These are phyloP conservation scores for Suillus alpinus DNA, from an alignment of 768 basidiomycete genomes.

Conservation along the genomic window DNA sequence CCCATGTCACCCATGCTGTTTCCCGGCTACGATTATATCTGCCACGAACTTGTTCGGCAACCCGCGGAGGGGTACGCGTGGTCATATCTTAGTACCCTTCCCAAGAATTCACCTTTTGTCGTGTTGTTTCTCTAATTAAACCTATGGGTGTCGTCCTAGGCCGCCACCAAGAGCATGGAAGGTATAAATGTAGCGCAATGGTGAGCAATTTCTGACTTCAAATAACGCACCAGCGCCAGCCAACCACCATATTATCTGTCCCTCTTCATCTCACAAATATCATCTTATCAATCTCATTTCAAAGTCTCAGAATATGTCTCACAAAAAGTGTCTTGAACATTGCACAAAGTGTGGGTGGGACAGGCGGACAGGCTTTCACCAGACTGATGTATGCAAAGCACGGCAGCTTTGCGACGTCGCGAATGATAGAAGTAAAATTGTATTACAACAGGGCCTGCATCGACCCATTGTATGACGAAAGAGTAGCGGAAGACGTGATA, in stretches of 20 bases:
- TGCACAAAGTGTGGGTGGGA: neutral
- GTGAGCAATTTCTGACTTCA: neutral
- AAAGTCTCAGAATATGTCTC: neutral
- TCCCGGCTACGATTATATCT: too few species aligned
- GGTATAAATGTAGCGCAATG: neutral
- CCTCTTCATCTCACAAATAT: neutral
- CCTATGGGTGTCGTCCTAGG: neutral
- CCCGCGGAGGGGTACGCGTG: too few species aligned
- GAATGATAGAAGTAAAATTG: neutral
- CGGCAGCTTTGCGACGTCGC: neutral
- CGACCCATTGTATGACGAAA: too few species aligned
- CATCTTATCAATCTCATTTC: too few species aligned
- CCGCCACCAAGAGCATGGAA: neutral
- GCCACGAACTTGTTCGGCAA: too few species aligned
- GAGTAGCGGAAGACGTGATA: too few species aligned
- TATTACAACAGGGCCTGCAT: too few species aligned
- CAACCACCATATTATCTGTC: neutral
- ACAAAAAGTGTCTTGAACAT: neutral
- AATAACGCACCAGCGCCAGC: neutral
- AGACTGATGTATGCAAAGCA: neutral
- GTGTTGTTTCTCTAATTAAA: neutral
- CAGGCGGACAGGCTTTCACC: neutral
- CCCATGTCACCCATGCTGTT: too few species aligned
- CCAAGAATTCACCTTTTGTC: neutral
- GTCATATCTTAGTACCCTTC: neutral